Conservation (phyloP, 495 filamentous ascomycete species). For the Daldinia concentrica region DNA sequence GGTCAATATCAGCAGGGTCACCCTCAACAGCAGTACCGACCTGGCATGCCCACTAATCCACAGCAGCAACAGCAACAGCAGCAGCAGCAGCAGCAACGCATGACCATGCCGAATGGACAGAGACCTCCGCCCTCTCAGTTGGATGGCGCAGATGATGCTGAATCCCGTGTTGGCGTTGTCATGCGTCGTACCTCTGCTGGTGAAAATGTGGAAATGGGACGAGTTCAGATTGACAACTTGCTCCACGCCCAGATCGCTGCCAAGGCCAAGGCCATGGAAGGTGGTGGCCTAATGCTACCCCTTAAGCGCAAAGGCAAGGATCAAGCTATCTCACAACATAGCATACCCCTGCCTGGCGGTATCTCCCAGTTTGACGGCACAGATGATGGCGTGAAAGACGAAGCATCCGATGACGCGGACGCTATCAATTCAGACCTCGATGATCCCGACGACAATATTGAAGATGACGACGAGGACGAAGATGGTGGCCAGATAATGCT, state of each 20-base stretch:
- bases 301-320: slow-evolving; percentile 56
- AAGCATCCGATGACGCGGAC: slow-evolving; percentile 78
- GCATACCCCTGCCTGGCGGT: slow-evolving; percentile 36
- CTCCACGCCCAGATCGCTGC: slow-evolving; percentile 74
- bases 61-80: slow-evolving; percentile 53
- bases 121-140: slow-evolving; percentile 65
- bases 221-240: slow-evolving; percentile 66
- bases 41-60: slow-evolving; percentile 46
- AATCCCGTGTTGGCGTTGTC: slow-evolving; percentile 65
- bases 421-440: slow-evolving; percentile 99
- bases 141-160: slow-evolving; percentile 73
- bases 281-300: slow-evolving; percentile 83
- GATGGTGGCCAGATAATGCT: slow-evolving; percentile 89
- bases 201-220: slow-evolving; percentile 55
- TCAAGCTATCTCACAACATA: slow-evolving; percentile 31
- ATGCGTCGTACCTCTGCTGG: slow-evolving; percentile 55
- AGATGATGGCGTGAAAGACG: slow-evolving; percentile 70
- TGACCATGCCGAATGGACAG: slow-evolving; percentile 53
- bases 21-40: slow-evolving; percentile 60
- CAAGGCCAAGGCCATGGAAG: slow-evolving; percentile 74
- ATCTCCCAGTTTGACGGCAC: slow-evolving; percentile 72
- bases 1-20: slow-evolving; percentile 53
- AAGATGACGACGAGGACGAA: slow-evolving; percentile 83
- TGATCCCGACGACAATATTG: slow-evolving; percentile 85
- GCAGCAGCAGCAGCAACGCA: slow-evolving; percentile 54